Base-by-base conservation (phyloP, 768 basidiomycete genomes). In the Kwoniella mangroviensis region DNA sequence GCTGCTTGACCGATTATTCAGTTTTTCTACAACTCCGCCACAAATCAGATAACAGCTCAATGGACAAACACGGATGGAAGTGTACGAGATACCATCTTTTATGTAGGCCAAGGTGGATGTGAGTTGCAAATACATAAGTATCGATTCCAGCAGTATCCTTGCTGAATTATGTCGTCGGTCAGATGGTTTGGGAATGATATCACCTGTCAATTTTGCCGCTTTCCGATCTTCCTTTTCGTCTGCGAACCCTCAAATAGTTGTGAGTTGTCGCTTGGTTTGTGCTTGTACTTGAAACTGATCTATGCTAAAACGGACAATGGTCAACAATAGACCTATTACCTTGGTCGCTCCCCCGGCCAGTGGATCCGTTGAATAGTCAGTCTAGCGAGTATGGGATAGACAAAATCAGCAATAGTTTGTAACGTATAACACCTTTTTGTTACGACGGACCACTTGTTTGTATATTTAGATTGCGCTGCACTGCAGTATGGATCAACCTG, bases 161-260 rank as follows among this genome's bases (percentile, higher is more conserved):
- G 17, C 12, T 22, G 12, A 55, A 6, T n/a, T 12, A 4, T 55
- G 40, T 5, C 22, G 26, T 15, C 28, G 26, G 9, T 12, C 22
- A 57, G 58, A 60, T 42, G 34, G n/a, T 42, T 21, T 60, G n/a
- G 58, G 58, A 42, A 42, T 60, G 34, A 60, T 60, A 17, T 28
- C 58, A 15, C n/a, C 34, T 2, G 19, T n/a, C 19, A 24, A 60
- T 21, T 60, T 19, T 40, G 58, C 34, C n/a, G 40, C 15, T 17
- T 60, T 60, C 40, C 19, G 19, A 22, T 21, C 12, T 17, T 12
- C 13, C 42, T 60, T 42, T 13, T 3, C 15, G 15, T 7, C 17
- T n/a, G 58, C 34, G 2, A 22, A 60, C 19, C 40, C 34, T 26
- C 58, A 60, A n/a, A 41, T 19, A 60, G 58, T 60, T 15, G 58